These are phyloP conservation scores for Quercus ilex DNA, from an alignment of 306 rosid species.

Conservation along the genomic window DNA sequence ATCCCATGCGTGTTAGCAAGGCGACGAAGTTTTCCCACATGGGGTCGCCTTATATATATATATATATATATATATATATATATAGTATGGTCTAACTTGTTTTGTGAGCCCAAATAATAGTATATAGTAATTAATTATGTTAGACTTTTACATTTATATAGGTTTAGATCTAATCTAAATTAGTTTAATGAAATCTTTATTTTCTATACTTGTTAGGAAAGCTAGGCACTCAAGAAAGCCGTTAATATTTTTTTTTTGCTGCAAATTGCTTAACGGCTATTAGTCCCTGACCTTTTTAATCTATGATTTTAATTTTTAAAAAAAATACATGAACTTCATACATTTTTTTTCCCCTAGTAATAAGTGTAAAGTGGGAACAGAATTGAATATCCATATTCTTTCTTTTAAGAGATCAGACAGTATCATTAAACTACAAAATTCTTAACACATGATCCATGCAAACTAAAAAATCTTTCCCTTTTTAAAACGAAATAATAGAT, in stretches of 20 bases:
- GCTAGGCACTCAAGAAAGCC: neutral
- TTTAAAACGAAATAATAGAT: too few relatives aligned
- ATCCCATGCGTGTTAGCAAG: neutral
- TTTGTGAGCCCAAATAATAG: neutral
- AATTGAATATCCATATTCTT: too few relatives aligned
- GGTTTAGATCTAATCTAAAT: conserved; percentile 33
- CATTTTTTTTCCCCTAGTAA: too few relatives aligned
- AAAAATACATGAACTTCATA: too few relatives aligned
- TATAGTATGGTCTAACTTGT: neutral
- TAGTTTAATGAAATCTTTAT: neutral
- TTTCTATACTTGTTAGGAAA: neutral
- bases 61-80: too few relatives aligned
- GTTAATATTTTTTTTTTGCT: neutral
- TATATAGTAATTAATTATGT: neutral
- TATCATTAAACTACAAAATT: too few relatives aligned
- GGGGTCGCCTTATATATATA: conserved; percentile 1
- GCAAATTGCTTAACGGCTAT: conserved; percentile 30
- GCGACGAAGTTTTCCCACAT: conserved; percentile 33
- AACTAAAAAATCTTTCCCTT: too few relatives aligned
- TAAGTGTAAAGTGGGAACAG: too few relatives aligned
- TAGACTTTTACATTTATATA: neutral
- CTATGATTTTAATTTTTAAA: too few relatives aligned
- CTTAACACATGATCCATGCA: too few relatives aligned
- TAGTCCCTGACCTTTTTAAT: neutral
- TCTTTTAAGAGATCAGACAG: too few relatives aligned